Evolutionary conservation across 257 asterid species (phyloP).

Genomic region (Knoxia roxburghii): DNA sequence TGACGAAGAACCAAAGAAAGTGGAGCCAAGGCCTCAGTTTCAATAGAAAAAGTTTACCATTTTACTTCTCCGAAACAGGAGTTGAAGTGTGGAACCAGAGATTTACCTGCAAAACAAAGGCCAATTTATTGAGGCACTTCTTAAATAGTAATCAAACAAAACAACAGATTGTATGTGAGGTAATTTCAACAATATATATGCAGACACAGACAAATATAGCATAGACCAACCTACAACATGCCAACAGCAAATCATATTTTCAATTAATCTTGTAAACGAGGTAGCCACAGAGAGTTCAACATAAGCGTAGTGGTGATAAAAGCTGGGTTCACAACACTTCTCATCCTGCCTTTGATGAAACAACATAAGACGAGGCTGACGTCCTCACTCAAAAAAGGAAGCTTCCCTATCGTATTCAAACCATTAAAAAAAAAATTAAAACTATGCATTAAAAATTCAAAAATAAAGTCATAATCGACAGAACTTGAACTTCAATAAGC

Average conservation of each 20-base stretch:
- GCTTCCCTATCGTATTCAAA: too few species aligned
- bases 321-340: too few species aligned
- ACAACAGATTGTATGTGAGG: background rate
- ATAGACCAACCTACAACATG: background rate
- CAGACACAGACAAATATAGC: background rate
- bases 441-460: background rate
- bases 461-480: too few species aligned
- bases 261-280: too few species aligned
- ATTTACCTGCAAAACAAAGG: slow-evolving; percentile 58
- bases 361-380: too few species aligned
- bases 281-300: too few species aligned
- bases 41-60: slow-evolving; percentile 61
- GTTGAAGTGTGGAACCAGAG: slow-evolving; percentile 46
- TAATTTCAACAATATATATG: background rate
- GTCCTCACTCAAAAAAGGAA: too few species aligned
- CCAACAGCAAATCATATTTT: too few species aligned
- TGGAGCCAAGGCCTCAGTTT: slow-evolving; percentile 77
- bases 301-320: too few species aligned
- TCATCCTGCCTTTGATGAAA: too few species aligned
- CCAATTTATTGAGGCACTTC: background rate
- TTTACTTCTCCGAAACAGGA: slow-evolving; percentile 74
- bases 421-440: too few species aligned
- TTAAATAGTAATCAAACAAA: background rate
- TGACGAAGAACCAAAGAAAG: slow-evolving; percentile 80
- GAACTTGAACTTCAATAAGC: too few species aligned